Conservation (phyloP, 2,329 filamentous ascomycete genomes). For the Ophidiomyces ophidiicola region DNA sequence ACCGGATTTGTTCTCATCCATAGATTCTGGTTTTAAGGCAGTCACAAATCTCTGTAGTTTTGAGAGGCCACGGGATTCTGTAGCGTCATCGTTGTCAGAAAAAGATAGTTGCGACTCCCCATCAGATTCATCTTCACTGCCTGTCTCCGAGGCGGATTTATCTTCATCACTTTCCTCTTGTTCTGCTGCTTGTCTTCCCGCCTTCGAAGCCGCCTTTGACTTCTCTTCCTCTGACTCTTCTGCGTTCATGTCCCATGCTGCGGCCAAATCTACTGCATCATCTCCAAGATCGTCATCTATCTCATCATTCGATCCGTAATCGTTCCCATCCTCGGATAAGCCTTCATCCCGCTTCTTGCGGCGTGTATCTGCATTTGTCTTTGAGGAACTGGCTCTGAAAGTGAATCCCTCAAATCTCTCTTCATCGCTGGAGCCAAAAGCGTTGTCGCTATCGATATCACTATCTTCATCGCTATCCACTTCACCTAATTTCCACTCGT, state of each 20-base stretch:
- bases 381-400: constrained; percentile 48
- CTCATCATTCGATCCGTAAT: constrained; percentile 32
- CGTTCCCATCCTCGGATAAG: constrained; percentile 37
- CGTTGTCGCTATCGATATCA: constrained; percentile 63
- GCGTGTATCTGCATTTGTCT: constrained; percentile 21
- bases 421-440: constrained; percentile 78
- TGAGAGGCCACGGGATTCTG: constrained; percentile 43
- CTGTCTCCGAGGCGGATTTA: constrained; percentile 38
- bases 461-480: constrained; percentile 56
- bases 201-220: constrained; percentile 19
- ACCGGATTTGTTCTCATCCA: constrained; percentile 24
- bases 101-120: constrained; percentile 38
- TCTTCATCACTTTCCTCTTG: constrained; percentile 25
- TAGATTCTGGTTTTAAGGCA: constrained; percentile 42
- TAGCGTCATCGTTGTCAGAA: constrained; percentile 38
- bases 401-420: constrained; percentile 70
- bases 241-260: constrained; percentile 46
- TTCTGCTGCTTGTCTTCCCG: constrained; percentile 22
- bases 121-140: constrained; percentile 34
- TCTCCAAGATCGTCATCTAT: constrained; percentile 52
- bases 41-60: constrained; percentile 58
- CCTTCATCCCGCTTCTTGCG: constrained; percentile 29
- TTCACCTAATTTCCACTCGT: constrained; percentile 69
- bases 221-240: constrained; percentile 37
- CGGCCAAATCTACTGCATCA: constrained; percentile 51